Evolutionary conservation across 2,329 filamentous ascomycete species (phyloP).

Genomic region (Ciborinia camelliae): DNA sequence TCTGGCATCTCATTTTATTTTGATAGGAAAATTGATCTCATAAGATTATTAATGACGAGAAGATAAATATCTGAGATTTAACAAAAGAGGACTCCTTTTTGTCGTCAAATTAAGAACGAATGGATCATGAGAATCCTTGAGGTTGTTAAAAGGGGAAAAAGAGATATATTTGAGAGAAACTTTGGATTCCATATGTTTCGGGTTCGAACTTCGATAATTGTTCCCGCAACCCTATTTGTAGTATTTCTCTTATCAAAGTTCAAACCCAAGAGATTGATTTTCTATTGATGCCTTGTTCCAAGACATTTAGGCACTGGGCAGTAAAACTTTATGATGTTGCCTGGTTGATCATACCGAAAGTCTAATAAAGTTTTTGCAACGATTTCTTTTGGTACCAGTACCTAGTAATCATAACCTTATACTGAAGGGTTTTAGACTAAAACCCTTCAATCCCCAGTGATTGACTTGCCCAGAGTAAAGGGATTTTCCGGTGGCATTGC

Average conservation of each 20-base stretch:
- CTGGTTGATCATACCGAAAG: conserved; percentile 4
- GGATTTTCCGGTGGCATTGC: neutral
- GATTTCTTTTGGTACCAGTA: neutral
- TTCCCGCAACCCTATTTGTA: neutral
- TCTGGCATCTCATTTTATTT: neutral
- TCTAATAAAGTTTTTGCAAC: neutral
- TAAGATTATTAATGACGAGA: too few species aligned
- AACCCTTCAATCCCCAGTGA: neutral
- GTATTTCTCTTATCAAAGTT: neutral
- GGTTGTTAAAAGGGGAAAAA: neutral
- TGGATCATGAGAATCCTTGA: neutral
- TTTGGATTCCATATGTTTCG: neutral
- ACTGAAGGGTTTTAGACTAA: too few species aligned
- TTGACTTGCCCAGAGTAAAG: neutral
- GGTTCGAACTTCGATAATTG: neutral
- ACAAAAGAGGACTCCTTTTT: neutral
- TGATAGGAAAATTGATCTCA: neutral
- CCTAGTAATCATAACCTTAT: neutral
- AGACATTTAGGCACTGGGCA: neutral
- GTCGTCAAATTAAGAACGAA: neutral
- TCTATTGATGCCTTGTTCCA: neutral
- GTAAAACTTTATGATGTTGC: neutral
- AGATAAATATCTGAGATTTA: neutral
- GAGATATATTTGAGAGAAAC: neutral
- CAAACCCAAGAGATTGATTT: neutral